Evolutionary conservation across 306 rosid species (phyloP).

Genomic region (Abrus precatorius): DNA sequence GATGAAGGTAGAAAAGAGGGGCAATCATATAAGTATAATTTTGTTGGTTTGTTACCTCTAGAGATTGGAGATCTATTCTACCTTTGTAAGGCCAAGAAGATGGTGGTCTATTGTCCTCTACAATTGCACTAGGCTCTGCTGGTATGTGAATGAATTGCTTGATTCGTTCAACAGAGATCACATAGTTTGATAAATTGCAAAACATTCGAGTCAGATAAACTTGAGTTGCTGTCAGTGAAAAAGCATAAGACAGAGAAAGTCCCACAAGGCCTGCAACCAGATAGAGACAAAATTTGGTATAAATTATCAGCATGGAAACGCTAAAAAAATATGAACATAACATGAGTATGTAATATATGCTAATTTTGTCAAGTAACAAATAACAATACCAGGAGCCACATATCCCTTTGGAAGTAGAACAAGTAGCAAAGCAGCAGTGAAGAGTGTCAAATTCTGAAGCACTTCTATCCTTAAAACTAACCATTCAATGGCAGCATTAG

Average conservation of each 20-base stretch:
- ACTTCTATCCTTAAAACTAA: conserved; percentile 51
- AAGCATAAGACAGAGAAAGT: conserved; percentile 73
- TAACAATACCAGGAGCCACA: conserved; percentile 61
- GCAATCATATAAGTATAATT: background rate
- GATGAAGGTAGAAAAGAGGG: background rate
- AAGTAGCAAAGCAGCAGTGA: conserved; percentile 65
- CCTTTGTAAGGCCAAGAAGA: conserved; percentile 77
- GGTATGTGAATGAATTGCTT: conserved; percentile 81
- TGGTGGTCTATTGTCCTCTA: conserved; percentile 66
- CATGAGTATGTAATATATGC: background rate
- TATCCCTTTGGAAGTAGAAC: conserved; percentile 64
- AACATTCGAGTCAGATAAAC: conserved; percentile 56
- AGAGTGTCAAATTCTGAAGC: conserved; percentile 70
- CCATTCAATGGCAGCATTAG: conserved; percentile 73
- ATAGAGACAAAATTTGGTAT: background rate
- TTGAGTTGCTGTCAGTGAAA: conserved; percentile 55
- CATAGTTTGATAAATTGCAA: conserved; percentile 62
- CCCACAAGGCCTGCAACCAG: conserved; percentile 71
- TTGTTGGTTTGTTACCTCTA: conserved; percentile 55
- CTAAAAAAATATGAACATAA: background rate
- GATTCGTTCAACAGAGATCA: conserved; percentile 77
- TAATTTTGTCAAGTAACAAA: background rate
- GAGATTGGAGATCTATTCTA: conserved; percentile 62
- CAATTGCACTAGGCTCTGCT: conserved; percentile 63
- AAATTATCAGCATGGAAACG: background rate